Evolutionary conservation across 768 basidiomycete species (phyloP).

Genomic region (Mycena indigotica): DNA sequence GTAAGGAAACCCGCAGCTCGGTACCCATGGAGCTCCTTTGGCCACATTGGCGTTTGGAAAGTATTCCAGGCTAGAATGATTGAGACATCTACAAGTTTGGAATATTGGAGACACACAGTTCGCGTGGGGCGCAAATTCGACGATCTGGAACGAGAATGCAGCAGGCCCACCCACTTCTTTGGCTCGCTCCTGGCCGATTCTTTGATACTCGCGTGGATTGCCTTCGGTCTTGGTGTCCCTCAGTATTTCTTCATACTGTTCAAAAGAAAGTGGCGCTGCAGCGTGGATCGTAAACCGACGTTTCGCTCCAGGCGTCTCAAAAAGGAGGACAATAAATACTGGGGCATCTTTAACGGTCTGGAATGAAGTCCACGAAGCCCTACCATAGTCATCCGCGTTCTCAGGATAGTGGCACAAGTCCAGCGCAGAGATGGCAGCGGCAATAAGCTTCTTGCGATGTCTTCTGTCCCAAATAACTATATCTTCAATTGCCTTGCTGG

Average conservation of each 20-base stretch:
- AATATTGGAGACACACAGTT: constrained; percentile 10
- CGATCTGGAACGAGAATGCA: constrained; percentile 21
- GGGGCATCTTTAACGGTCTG: background rate
- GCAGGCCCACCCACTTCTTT: constrained; percentile 10
- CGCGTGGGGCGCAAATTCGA: constrained; percentile 13
- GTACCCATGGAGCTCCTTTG: constrained; percentile 20
- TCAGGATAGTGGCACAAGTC: constrained; percentile 22
- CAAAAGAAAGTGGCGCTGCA: constrained; percentile 13
- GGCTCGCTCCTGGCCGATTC: constrained; percentile 22
- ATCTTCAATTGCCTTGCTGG: constrained; percentile 17
- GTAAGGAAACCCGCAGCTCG: constrained; percentile 17
- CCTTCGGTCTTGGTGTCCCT: constrained; percentile 4
- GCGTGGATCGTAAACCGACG: constrained; percentile 12
- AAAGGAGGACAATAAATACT: constrained; percentile 18
- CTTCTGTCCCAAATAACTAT: constrained; percentile 23
- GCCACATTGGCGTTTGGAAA: constrained; percentile 22
- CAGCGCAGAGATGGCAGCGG: constrained; percentile 22
- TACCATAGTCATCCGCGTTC: constrained; percentile 22
- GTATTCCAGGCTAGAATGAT: constrained; percentile 19
- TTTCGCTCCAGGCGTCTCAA: constrained; percentile 20
- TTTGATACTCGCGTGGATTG: constrained; percentile 16
- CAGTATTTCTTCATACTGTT: constrained; percentile 11
- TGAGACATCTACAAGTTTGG: background rate
- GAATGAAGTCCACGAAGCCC: background rate
- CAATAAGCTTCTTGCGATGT: constrained; percentile 18